Percentiles rank a stretch among this genome's conserved stretches.
phyloP scores from a whole-genome alignment of 129 eudicot genomes.

The Escallonia herrerae region DNA sequence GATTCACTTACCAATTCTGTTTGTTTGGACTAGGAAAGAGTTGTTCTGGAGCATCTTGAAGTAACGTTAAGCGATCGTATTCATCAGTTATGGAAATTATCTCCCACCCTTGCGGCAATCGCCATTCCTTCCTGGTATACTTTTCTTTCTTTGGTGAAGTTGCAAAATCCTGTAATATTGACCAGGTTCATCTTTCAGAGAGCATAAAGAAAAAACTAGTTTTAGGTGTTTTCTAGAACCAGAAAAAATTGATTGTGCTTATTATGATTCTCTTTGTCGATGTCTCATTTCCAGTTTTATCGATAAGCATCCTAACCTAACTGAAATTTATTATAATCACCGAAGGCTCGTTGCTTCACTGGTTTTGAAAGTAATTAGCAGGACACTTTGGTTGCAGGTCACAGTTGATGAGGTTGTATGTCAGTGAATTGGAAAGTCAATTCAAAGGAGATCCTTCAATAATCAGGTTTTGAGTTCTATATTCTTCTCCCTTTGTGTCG shows the following conservation, averaged over 20 bases:
- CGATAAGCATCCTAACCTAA: too few species aligned
- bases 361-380: slow-evolving; percentile 5
- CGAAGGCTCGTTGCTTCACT: background rate
- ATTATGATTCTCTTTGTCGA: too few species aligned
- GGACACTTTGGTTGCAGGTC: slow-evolving; percentile 43
- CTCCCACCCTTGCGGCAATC: slow-evolving; percentile 57
- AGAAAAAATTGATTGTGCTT: too few species aligned
- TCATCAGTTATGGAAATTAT: slow-evolving; percentile 55
- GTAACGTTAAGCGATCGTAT: slow-evolving; percentile 31
- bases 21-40: slow-evolving; percentile 41
- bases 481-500: slow-evolving; percentile 6
- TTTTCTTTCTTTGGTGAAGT: slow-evolving; percentile 5
- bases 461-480: slow-evolving; percentile 23
- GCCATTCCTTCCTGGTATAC: slow-evolving; percentile 62
- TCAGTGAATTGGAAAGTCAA: slow-evolving; percentile 47
- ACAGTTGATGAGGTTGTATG: slow-evolving; percentile 44
- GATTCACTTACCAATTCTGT: background rate
- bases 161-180: background rate
- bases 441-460: slow-evolving; percentile 40
- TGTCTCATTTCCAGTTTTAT: too few species aligned
- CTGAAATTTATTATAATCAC: background rate
- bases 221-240: too few species aligned
- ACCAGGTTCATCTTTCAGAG: too few species aligned
- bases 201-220: too few species aligned
- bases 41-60: slow-evolving; percentile 42